A percentile compares a stretch with the other conserved stretches of the same genome.
Conservation (phyloP, 768 basidiomycete genomes). For the Ramaria sp. region DNA sequence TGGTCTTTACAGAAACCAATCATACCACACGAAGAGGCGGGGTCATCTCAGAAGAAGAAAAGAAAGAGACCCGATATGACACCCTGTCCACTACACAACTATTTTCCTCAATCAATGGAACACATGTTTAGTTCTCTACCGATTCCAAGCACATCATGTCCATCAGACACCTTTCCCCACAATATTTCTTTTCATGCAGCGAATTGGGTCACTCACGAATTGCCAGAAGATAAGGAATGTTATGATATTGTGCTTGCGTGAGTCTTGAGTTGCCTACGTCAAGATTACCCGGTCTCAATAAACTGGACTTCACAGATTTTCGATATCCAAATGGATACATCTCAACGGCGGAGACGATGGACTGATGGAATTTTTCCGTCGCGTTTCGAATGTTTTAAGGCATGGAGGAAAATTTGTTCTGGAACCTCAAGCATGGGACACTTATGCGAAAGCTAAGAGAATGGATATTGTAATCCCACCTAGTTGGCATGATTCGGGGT, state of each 20-base stretch:
- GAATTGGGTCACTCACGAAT: slow-evolving; percentile 56
- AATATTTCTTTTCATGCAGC: slow-evolving; percentile 63
- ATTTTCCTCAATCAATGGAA: slow-evolving; percentile 72
- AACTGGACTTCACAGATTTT: slow-evolving; percentile 41
- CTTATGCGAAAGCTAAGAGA: slow-evolving; percentile 67
- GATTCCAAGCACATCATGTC: slow-evolving; percentile 33
- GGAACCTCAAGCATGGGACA: slow-evolving; percentile 80
- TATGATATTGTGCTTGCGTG: slow-evolving; percentile 81
- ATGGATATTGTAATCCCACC: slow-evolving; percentile 41
- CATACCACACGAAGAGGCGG: background rate
- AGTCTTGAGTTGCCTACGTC: slow-evolving; percentile 16
- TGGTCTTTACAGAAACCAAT: slow-evolving; percentile 58
- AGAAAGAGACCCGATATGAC: background rate
- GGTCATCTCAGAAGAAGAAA: background rate
- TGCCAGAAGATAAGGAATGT: slow-evolving; percentile 44
- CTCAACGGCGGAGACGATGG: slow-evolving; percentile 71
- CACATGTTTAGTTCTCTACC: slow-evolving; percentile 70
- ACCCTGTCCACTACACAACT: slow-evolving; percentile 21
- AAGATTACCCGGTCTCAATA: background rate
- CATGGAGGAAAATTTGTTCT: slow-evolving; percentile 60
- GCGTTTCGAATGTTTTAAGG: slow-evolving; percentile 44
- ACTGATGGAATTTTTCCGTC: slow-evolving; percentile 53
- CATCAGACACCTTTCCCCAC: slow-evolving; percentile 50
- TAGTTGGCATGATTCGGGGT: background rate
- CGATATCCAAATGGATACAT: slow-evolving; percentile 89